A percentile compares a stretch with the other conserved stretches of the same genome.
These are phyloP conservation scores for Lactarius sanguifluus DNA, from an alignment of 768 basidiomycete genomes.

Conservation along the genomic window DNA sequence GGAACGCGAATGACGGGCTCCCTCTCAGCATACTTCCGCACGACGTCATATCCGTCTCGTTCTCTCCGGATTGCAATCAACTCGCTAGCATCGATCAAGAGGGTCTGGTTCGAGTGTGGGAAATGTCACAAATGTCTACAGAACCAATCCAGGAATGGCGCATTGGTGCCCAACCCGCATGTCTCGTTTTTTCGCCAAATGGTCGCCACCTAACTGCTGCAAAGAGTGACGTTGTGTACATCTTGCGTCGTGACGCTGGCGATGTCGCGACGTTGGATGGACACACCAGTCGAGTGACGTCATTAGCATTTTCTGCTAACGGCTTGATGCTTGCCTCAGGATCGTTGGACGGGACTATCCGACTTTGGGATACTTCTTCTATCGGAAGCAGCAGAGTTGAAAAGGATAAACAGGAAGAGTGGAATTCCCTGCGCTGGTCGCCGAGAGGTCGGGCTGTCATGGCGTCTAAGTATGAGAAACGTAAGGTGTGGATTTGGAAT, in stretches of 20 bases:
- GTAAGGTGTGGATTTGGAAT: background rate
- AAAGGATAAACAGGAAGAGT: background rate
- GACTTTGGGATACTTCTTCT: background rate
- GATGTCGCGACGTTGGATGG: background rate
- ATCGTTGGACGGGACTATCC: background rate
- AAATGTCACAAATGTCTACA: background rate
- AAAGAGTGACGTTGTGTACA: background rate
- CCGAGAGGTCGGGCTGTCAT: background rate
- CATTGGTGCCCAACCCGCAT: background rate
- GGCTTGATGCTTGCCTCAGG: background rate
- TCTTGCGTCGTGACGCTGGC: background rate
- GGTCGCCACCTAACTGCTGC: background rate
- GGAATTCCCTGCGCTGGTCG: fast-evolving
- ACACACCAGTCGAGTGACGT: background rate
- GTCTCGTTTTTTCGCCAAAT: background rate
- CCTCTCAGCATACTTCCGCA: background rate
- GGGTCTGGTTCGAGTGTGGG: background rate
- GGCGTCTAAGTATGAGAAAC: background rate
- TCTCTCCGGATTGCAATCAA: background rate
- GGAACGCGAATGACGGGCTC: background rate
- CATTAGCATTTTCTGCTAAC: background rate
- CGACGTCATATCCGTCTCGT: background rate
- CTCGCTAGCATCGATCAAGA: background rate
- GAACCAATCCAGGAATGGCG: background rate
- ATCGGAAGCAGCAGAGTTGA: background rate